Evolutionary conservation across 2,329 filamentous ascomycete genomes (phyloP).

Genomic region (Fusarium keratoplasticum): DNA sequence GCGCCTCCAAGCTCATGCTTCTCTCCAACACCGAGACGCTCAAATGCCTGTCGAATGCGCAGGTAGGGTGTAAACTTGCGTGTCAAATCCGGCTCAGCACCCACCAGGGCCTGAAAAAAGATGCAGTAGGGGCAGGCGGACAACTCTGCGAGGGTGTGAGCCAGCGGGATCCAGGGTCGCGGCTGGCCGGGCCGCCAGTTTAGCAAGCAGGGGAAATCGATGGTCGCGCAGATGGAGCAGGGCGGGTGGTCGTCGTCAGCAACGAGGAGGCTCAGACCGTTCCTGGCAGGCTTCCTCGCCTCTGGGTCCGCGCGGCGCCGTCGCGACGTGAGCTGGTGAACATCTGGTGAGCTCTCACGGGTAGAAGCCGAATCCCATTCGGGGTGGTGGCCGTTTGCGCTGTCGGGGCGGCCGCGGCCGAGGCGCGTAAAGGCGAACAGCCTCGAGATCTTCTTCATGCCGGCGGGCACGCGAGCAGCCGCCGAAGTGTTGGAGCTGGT

Average conservation of each 20-base stretch:
- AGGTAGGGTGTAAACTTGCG: conserved; percentile 54
- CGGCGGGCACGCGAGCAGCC: conserved; percentile 26
- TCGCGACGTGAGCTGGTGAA: conserved; percentile 51
- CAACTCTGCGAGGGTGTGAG: conserved; percentile 46
- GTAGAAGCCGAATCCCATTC: conserved; percentile 39
- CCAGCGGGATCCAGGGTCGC: conserved; percentile 51
- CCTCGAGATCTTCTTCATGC: conserved; percentile 53
- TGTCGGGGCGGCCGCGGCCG: conserved; percentile 43
- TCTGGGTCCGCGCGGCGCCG: conserved; percentile 38
- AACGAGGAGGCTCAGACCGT: conserved; percentile 45
- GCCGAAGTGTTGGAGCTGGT: conserved; percentile 24
- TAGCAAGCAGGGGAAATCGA: conserved; percentile 51
- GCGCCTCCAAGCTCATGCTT: conserved; percentile 51
- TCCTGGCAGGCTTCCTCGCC: conserved; percentile 41
- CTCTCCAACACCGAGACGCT: conserved; percentile 51
- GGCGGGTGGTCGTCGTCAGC: conserved; percentile 43
- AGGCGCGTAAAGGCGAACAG: conserved; percentile 50
- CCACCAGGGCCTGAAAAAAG: conserved; percentile 53
- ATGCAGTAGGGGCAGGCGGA: conserved; percentile 53
- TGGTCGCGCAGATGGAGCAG: conserved; percentile 49
- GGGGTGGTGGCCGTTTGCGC: conserved; percentile 26
- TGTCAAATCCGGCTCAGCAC: conserved; percentile 42
- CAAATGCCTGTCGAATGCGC: conserved; percentile 53
- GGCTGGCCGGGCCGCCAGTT: conserved; percentile 52
- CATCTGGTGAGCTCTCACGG: conserved; percentile 45